A percentile compares a stretch with the other conserved stretches of the same genome.
phyloP scores from a whole-genome alignment of 805 yeast species.

The Ogataea polymorpha region DNA sequence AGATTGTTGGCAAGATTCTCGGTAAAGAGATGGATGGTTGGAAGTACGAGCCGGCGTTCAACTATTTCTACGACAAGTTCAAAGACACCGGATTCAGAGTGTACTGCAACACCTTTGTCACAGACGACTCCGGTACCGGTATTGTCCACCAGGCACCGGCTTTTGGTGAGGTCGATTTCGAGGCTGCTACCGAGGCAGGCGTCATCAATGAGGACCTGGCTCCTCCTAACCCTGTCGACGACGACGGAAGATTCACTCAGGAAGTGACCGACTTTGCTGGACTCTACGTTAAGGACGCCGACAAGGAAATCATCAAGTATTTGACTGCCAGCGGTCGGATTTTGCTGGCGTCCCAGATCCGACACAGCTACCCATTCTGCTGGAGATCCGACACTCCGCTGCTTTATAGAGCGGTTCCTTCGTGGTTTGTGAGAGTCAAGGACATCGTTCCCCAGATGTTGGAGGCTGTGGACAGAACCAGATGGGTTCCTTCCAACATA shows the following conservation, averaged over 20 bases:
- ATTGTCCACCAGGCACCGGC: slow-evolving; percentile 98
- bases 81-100: slow-evolving; percentile 80
- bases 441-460: slow-evolving; percentile 88
- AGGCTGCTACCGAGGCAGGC: slow-evolving; percentile 72
- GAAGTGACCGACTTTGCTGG: slow-evolving; percentile 78
- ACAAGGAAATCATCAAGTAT: slow-evolving; percentile 80
- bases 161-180: slow-evolving; percentile 98
- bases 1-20: slow-evolving; percentile 71
- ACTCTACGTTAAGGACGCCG: slow-evolving; percentile 92
- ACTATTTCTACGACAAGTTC: slow-evolving; percentile 73
- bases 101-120: slow-evolving; percentile 77
- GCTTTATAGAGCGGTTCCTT: slow-evolving; percentile 93
- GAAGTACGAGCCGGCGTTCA: slow-evolving; percentile 80
- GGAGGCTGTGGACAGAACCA: slow-evolving; percentile 76
- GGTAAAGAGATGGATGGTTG: slow-evolving; percentile 80
- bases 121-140: slow-evolving; percentile 97
- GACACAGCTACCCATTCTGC: slow-evolving; percentile 98
- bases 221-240: slow-evolving; percentile 96
- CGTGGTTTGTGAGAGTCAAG: slow-evolving; percentile 94
- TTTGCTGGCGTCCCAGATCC: slow-evolving; percentile 74
- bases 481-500: slow-evolving; percentile 91
- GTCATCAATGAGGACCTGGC: slow-evolving; percentile 62
- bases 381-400: slow-evolving; percentile 99
- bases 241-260: slow-evolving; percentile 76
- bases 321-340: slow-evolving; percentile 76